Percentiles rank a stretch among this genome's conserved stretches.
These are phyloP conservation scores for Apiotrichum brassicae DNA, from an alignment of 1,284 basidiomycete genomes.

Conservation along the genomic window DNA sequence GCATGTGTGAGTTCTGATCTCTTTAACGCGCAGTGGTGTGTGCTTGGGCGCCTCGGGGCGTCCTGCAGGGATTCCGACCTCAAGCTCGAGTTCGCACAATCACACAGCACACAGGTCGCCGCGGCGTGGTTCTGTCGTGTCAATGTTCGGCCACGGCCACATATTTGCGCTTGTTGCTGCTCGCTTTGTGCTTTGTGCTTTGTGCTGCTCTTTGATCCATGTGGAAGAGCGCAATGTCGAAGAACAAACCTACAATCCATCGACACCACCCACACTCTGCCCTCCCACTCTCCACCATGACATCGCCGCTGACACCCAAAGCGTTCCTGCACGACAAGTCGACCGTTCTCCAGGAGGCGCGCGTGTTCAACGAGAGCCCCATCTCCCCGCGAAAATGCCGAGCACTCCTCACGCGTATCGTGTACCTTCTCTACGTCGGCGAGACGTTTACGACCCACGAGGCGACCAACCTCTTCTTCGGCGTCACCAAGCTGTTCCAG, in stretches of 20 bases:
- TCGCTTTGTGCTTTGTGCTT: too few species aligned
- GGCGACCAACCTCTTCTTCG: slow-evolving; percentile 97
- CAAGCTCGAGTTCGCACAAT: too few species aligned
- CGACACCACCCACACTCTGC: background rate
- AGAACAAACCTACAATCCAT: too few species aligned
- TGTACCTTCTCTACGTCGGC: slow-evolving; percentile 93
- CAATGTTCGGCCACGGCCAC: too few species aligned
- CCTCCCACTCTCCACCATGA: background rate
- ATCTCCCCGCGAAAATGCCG: slow-evolving; percentile 96
- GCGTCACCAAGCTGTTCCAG: slow-evolving; percentile 97
- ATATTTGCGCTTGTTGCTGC: too few species aligned
- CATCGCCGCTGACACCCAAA: slow-evolving; percentile 11
- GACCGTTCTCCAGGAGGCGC: slow-evolving; percentile 94
- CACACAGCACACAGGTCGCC: too few species aligned
- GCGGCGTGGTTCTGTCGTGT: too few species aligned
- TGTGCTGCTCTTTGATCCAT: too few species aligned
- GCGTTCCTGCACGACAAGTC: slow-evolving; percentile 74
- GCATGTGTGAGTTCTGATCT: slow-evolving; percentile 46
- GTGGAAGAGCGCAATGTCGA: too few species aligned
- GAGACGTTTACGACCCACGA: slow-evolving; percentile 94
- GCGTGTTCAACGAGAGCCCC: slow-evolving; percentile 98
- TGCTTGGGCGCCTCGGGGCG: too few species aligned
- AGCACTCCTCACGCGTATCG: slow-evolving; percentile 89
- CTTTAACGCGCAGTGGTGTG: too few species aligned
- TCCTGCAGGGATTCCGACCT: too few species aligned